phyloP scores from a whole-genome alignment of 108 stramenopile genomes.

The Aureococcus anophagefferens region DNA sequence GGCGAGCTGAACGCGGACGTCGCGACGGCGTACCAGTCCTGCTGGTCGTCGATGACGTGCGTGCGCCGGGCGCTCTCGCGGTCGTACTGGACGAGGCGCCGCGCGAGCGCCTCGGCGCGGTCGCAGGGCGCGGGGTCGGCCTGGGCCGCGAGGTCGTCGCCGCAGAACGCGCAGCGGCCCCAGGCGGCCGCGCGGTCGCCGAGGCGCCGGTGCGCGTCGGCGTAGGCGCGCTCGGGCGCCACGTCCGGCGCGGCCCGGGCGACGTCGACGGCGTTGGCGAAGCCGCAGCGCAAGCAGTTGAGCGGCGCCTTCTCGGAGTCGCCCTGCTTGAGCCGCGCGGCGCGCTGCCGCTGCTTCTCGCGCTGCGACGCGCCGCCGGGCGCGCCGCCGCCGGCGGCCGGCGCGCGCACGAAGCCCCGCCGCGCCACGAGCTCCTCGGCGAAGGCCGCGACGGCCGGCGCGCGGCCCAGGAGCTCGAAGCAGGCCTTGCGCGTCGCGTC shows the following conservation, averaged over 20 bases:
- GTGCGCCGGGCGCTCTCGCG: neutral
- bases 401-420: no score
- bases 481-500: no score
- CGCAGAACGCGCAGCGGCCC: neutral
- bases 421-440: no score
- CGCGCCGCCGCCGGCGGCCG: no score
- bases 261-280: neutral
- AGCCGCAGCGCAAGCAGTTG: neutral
- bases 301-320: neutral
- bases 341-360: no score
- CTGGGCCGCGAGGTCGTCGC: neutral
- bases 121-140: neutral
- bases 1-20: neutral
- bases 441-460: no score
- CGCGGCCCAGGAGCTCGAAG: no score
- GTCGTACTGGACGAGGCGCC: neutral
- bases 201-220: neutral
- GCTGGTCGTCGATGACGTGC: neutral
- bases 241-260: neutral
- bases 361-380: no score
- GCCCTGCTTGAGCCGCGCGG: no score
- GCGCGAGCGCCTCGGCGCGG: neutral
- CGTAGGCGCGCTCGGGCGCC: neutral
- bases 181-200: neutral
- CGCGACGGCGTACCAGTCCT: neutral